A percentile compares a stretch with the other conserved stretches of the same genome.
These are phyloP conservation scores for Golubevia pallescens DNA, from an alignment of 1,284 basidiomycete species.

Conservation along the genomic window DNA sequence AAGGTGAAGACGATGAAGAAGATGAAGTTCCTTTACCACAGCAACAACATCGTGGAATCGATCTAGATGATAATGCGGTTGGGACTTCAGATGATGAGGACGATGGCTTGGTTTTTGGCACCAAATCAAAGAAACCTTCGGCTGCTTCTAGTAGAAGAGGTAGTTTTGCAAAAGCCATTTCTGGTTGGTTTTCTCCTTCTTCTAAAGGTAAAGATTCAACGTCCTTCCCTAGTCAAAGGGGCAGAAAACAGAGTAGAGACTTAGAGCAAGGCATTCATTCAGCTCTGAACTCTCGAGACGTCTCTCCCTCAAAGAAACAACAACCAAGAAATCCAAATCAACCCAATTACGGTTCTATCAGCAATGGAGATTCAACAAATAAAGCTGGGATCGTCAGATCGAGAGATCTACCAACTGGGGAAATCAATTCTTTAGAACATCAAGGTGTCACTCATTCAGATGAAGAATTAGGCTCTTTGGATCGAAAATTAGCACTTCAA, in stretches of 20 bases:
- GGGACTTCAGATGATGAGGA: neutral
- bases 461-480: neutral
- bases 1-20: neutral
- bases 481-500: neutral
- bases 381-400: neutral
- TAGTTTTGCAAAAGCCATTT: constrained; percentile 19
- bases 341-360: neutral
- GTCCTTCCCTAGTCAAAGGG: neutral
- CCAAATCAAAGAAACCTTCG: constrained; percentile 18
- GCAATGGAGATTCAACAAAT: neutral
- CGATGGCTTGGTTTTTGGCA: neutral
- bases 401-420: neutral
- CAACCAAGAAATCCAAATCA: neutral
- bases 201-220: neutral
- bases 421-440: neutral
- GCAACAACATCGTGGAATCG: no score
- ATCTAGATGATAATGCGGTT: neutral
- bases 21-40: neutral
- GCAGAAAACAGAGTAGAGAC: constrained; percentile 6
- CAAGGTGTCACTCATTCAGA: neutral
- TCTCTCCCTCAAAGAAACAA: neutral
- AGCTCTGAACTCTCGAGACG: no score
- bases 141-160: constrained; percentile 10
- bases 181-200: constrained; percentile 5
- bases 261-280: no score